Percentiles rank a stretch among this genome's conserved stretches.
These are phyloP conservation scores for Ambispora gerdemannii DNA, from an alignment of 192 early-diverging fungal species.

Conservation along the genomic window DNA sequence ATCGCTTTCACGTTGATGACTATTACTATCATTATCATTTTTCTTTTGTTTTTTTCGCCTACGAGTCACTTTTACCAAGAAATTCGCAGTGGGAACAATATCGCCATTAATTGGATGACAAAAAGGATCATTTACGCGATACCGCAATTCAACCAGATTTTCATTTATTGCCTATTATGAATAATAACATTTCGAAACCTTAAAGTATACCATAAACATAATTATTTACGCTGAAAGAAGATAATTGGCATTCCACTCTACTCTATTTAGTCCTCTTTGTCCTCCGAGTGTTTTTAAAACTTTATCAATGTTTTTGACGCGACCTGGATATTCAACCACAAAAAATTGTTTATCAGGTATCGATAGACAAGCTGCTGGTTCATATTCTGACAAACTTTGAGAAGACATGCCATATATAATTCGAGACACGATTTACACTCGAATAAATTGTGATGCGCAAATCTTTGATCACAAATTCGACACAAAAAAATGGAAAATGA, in stretches of 20 bases:
- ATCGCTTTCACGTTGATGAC: conserved; percentile 22
- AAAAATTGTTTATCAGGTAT: conserved; percentile 38
- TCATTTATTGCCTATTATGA: conserved; percentile 40
- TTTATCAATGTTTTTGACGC: conserved; percentile 39
- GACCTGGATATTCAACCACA: conserved; percentile 58
- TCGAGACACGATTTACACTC: too few species aligned
- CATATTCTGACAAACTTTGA: too few species aligned
- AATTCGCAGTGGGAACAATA: conserved; percentile 50
- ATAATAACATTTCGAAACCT: neutral
- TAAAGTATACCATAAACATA: neutral
- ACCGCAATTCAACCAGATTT: conserved; percentile 52
- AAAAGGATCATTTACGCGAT: conserved; percentile 56
- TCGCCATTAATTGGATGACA: conserved; percentile 64
- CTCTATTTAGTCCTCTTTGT: conserved; percentile 6
- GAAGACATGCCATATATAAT: too few species aligned
- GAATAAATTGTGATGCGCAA: too few species aligned
- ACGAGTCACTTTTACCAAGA: conserved; percentile 60
- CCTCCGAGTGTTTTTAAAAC: conserved; percentile 35
- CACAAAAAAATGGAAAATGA: too few species aligned
- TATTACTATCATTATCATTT: conserved; percentile 16
- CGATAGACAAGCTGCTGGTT: neutral
- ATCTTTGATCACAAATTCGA: too few species aligned
- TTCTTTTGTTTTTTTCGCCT: conserved; percentile 33
- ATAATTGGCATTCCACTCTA: neutral
- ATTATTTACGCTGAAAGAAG: neutral